These are phyloP conservation scores for Prinsepia uniflora DNA, from an alignment of 306 rosid genomes.

Conservation along the genomic window DNA sequence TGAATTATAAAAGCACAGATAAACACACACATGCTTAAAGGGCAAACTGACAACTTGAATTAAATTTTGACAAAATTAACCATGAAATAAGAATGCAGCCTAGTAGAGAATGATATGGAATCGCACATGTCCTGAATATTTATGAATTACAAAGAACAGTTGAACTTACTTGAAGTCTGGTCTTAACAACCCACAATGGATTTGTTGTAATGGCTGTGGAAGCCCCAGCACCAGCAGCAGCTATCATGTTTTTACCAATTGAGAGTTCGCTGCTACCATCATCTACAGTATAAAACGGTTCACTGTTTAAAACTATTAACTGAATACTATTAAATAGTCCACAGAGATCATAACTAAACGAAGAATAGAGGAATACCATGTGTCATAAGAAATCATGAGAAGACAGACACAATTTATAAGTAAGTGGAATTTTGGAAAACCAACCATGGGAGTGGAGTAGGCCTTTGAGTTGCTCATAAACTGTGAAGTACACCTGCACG, in stretches of 20 bases:
- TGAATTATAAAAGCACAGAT: not conserved
- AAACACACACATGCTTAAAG: not conserved
- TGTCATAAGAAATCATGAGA: not conserved
- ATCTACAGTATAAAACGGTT: slow-evolving; percentile 23
- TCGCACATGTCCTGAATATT: not conserved
- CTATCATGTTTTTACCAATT: slow-evolving; percentile 60
- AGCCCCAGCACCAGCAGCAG: slow-evolving; percentile 96
- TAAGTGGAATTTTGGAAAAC: slow-evolving; percentile 29
- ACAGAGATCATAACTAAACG: slow-evolving; percentile 15
- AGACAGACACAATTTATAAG: slow-evolving; percentile 12
- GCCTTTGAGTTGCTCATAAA: slow-evolving; percentile 76
- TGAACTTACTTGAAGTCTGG: slow-evolving; percentile 88
- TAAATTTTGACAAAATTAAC: not conserved
- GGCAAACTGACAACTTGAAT: not conserved
- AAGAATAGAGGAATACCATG: not conserved
- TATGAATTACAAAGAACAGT: slow-evolving; percentile 10
- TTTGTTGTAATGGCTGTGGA: slow-evolving; percentile 81
- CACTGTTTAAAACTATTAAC: slow-evolving; percentile 11
- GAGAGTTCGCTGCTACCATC: slow-evolving; percentile 52
- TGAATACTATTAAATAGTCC: slow-evolving; percentile 4
- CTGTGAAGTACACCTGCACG: slow-evolving; percentile 85
- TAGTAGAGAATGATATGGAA: slow-evolving; percentile 2
- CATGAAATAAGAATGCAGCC: not conserved
- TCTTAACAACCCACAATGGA: slow-evolving; percentile 98
- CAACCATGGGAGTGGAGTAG: slow-evolving; percentile 65